These are phyloP conservation scores for Dipteronia sinensis DNA, from an alignment of 345 rosid species.

Conservation along the genomic window DNA sequence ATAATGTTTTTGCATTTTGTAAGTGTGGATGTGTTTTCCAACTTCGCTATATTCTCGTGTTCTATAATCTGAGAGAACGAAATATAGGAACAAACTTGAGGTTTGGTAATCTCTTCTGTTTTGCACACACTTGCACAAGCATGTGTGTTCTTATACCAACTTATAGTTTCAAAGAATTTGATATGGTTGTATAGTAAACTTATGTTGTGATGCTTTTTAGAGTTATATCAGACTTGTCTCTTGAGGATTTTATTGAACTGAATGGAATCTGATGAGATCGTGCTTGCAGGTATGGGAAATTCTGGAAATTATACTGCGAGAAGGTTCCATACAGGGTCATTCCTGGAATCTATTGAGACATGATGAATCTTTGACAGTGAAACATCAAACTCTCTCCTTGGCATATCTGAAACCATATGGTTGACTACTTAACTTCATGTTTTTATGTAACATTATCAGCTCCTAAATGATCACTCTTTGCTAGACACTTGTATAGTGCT, in stretches of 20 bases:
- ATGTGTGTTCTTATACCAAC: too few relatives aligned
- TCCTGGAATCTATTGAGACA: conserved; percentile 76
- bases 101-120: neutral
- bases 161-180: neutral
- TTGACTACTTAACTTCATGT: neutral
- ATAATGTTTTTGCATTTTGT: neutral
- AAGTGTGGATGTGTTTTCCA: neutral
- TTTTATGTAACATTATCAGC: neutral
- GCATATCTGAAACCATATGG: neutral
- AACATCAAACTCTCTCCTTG: conserved; percentile 42
- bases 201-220: neutral
- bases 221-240: neutral
- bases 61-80: neutral
- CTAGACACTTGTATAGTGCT: neutral
- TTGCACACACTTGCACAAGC: neutral
- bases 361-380: neutral
- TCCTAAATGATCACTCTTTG: neutral
- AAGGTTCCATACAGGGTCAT: conserved; percentile 71
- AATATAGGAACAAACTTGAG: neutral
- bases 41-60: neutral
- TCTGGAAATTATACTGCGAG: conserved; percentile 85
- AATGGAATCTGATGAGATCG: neutral
- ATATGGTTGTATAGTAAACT: neutral
- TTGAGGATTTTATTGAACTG: conserved; percentile 18
- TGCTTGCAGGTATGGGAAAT: conserved; percentile 77